Percentiles rank a stretch among this genome's conserved stretches.
phyloP scores from a whole-genome alignment of 2,329 filamentous ascomycete species.

The Pyricularia sp. region DNA sequence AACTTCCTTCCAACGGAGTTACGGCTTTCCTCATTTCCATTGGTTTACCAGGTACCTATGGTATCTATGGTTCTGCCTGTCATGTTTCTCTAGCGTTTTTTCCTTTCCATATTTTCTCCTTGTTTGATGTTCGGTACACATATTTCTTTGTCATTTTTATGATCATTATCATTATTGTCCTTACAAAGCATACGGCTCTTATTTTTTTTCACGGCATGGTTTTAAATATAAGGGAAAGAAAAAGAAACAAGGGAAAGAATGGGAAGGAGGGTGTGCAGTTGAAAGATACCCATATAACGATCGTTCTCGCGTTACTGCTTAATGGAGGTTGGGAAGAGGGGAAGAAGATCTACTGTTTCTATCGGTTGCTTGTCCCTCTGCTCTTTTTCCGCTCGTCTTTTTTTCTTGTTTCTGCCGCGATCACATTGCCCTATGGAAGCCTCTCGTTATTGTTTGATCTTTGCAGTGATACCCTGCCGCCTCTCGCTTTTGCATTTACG shows the following conservation, averaged over 20 bases:
- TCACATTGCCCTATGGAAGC: background rate
- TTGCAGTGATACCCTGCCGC: conserved; percentile 1
- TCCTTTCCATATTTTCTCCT: background rate
- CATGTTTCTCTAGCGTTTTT: background rate
- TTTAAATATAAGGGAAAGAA: background rate
- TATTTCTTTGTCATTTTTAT: background rate
- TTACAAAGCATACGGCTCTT: background rate
- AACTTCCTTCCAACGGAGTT: background rate
- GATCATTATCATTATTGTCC: background rate
- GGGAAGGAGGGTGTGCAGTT: background rate
- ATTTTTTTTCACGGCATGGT: background rate
- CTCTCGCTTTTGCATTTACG: background rate
- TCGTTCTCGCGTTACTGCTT: background rate
- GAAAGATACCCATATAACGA: background rate
- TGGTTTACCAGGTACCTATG: background rate
- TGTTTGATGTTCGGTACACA: background rate
- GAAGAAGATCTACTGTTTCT: background rate
- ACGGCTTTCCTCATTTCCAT: background rate
- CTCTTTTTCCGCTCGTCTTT: background rate
- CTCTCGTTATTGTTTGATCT: background rate
- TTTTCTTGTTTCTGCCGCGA: background rate
- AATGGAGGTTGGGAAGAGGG: background rate
- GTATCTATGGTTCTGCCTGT: background rate
- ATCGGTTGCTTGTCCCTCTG: background rate
- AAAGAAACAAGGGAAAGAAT: background rate